These are phyloP conservation scores for Arthrobotrys sphaeroides DNA, from an alignment of 2,329 filamentous ascomycete species.

Conservation along the genomic window DNA sequence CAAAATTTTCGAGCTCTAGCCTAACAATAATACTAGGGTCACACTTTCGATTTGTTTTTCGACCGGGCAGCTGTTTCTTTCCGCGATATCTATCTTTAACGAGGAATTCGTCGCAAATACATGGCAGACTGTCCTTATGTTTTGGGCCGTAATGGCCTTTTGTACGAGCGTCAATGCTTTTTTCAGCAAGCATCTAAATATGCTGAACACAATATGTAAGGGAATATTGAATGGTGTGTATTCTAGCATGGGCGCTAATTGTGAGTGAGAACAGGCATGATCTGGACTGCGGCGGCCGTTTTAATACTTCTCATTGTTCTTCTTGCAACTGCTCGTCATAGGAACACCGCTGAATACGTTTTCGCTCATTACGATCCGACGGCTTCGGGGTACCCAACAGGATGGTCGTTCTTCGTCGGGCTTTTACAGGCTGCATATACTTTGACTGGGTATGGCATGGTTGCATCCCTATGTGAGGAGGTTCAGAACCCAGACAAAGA, in stretches of 20 bases:
- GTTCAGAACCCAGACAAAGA: constrained; percentile 74
- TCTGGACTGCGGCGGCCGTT: constrained; percentile 73
- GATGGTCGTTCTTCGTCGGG: constrained; percentile 78
- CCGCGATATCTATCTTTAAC: constrained; percentile 75
- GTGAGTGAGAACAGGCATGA: constrained; percentile 8
- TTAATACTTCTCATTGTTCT: constrained; percentile 66
- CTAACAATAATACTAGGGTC: constrained; percentile 57
- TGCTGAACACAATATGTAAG: constrained; percentile 78
- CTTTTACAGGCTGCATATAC: constrained; percentile 71
- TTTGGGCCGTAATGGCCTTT: constrained; percentile 75
- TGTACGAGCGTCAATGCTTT: constrained; percentile 74
- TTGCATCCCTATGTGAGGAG: constrained; percentile 77
- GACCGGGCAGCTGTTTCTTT: constrained; percentile 74
- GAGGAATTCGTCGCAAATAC: constrained; percentile 73
- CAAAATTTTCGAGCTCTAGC: constrained; percentile 52
- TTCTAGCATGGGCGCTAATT: neutral
- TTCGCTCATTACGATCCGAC: constrained; percentile 75
- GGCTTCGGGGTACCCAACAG: constrained; percentile 72
- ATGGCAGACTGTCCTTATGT: constrained; percentile 76
- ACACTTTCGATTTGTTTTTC: constrained; percentile 74
- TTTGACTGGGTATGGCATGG: constrained; percentile 75
- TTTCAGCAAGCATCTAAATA: constrained; percentile 69
- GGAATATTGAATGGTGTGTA: constrained; percentile 60
- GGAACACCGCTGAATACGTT: constrained; percentile 71
- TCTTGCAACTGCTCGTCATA: constrained; percentile 70